Percentiles rank a stretch among this genome's conserved stretches.
These are phyloP conservation scores for Peterozyma xylosa DNA, from an alignment of 805 yeast species.

Conservation along the genomic window DNA sequence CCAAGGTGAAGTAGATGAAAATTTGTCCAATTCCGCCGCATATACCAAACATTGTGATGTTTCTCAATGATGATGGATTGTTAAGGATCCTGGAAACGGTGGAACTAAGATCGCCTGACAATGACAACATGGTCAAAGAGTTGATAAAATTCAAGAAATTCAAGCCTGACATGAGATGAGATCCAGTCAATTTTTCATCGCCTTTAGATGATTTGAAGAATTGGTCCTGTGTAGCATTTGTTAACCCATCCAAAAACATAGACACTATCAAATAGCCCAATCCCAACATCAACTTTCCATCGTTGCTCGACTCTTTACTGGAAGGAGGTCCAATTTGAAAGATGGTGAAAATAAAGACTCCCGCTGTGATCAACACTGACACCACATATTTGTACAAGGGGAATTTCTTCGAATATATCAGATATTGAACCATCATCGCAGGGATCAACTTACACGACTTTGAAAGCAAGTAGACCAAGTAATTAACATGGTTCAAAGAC, in stretches of 20 bases:
- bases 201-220: conserved; percentile 45
- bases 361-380: conserved; percentile 70
- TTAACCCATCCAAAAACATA: conserved; percentile 80
- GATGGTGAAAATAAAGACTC: conserved; percentile 71
- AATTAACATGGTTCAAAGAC: conserved; percentile 77
- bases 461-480: conserved; percentile 75
- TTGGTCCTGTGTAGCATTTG: conserved; percentile 90
- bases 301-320: conserved; percentile 23
- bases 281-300: conserved; percentile 46
- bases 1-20: conserved; percentile 82
- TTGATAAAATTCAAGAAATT: conserved; percentile 39
- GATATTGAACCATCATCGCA: conserved; percentile 77
- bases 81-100: conserved; percentile 36
- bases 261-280: conserved; percentile 49
- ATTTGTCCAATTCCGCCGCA: conserved; percentile 92
- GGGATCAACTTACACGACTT: conserved; percentile 94
- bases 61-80: conserved; percentile 49
- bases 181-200: conserved; percentile 54
- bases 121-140: conserved; percentile 35
- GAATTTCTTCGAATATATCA: conserved; percentile 62
- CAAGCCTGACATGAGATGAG: conserved; percentile 75
- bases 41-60: conserved; percentile 58
- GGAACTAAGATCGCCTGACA: conserved; percentile 43
- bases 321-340: conserved; percentile 30
- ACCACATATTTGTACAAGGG: conserved; percentile 73